Percentiles rank a stretch among this genome's conserved stretches.
phyloP scores from a whole-genome alignment of 371 early-diverging fungal genomes.

The Capniomyces stellatus region DNA sequence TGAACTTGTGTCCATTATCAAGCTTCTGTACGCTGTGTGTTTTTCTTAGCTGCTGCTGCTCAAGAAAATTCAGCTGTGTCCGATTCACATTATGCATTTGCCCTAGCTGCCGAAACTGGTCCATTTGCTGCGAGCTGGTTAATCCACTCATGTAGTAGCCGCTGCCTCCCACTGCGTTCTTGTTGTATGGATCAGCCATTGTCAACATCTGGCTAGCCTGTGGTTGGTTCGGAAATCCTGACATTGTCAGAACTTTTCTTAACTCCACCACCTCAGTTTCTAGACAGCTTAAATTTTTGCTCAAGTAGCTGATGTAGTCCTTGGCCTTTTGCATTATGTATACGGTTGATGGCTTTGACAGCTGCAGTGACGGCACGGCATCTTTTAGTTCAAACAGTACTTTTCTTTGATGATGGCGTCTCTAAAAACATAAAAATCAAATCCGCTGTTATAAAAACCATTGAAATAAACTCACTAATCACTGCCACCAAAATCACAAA shows the following conservation, averaged over 20 bases:
- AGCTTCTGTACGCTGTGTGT: background rate
- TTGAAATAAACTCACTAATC: too few relatives aligned
- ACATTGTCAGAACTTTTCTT: conserved; percentile 11
- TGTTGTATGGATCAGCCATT: background rate
- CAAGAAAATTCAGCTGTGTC: background rate
- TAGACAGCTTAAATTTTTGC: conserved; percentile 17
- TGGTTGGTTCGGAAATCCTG: background rate
- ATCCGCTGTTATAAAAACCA: background rate
- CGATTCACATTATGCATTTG: background rate
- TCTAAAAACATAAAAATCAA: background rate
- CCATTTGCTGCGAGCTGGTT: background rate
- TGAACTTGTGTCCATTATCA: background rate
- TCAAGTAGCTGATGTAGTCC: conserved; percentile 25
- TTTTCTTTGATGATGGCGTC: conserved; percentile 24
- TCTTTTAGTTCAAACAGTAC: conserved; percentile 25
- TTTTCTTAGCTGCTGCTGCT: background rate
- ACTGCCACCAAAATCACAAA: too few relatives aligned
- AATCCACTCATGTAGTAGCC: background rate
- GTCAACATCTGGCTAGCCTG: background rate
- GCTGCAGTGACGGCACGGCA: conserved; percentile 19
- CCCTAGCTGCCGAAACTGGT: background rate
- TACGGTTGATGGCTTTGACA: conserved; percentile 26
- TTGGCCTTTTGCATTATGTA: conserved; percentile 30
- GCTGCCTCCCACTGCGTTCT: background rate
- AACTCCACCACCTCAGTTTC: conserved; percentile 21